Evolutionary conservation across 176 grass and related monocot genomes (phyloP).

Genomic region (Secale cereale): DNA sequence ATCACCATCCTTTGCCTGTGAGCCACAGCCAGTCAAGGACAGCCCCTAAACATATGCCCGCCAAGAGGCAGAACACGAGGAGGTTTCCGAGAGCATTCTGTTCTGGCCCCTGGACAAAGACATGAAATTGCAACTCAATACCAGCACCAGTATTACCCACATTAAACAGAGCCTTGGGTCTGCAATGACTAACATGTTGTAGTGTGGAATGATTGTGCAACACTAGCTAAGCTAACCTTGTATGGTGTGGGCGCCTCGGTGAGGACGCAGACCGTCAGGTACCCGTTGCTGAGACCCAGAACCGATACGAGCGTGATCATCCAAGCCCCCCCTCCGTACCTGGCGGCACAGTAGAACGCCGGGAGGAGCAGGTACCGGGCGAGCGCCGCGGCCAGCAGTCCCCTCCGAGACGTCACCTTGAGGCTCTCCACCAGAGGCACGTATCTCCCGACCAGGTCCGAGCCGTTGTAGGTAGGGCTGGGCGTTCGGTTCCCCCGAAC

Average conservation of each 20-base stretch:
- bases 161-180: neutral
- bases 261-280: constrained; percentile 61
- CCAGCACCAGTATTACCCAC: too few relatives aligned
- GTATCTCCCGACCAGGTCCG: constrained; percentile 65
- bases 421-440: constrained; percentile 37
- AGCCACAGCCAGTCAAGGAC: constrained; percentile 74
- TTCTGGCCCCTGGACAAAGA: constrained; percentile 55
- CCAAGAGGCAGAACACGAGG: constrained; percentile 50
- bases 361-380: constrained; percentile 52
- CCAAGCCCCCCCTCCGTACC: constrained; percentile 55
- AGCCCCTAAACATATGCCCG: constrained; percentile 56
- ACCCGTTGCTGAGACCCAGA: constrained; percentile 64
- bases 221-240: constrained; percentile 26
- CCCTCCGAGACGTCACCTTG: constrained; percentile 50
- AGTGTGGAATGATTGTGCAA: neutral
- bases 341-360: constrained; percentile 68
- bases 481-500: too few relatives aligned
- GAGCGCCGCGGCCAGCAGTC: constrained; percentile 27
- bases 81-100: constrained; percentile 81
- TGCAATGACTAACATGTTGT: too few relatives aligned
- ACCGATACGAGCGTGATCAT: constrained; percentile 52
- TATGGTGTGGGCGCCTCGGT: constrained; percentile 58
- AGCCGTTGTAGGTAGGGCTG: constrained; percentile 55
- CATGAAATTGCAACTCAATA: neutral
- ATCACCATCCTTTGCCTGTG: constrained; percentile 77